A percentile compares a stretch with the other conserved stretches of the same genome.
These are phyloP conservation scores for Colletotrichum magnum DNA, from an alignment of 2,329 filamentous ascomycete genomes.

Conservation along the genomic window DNA sequence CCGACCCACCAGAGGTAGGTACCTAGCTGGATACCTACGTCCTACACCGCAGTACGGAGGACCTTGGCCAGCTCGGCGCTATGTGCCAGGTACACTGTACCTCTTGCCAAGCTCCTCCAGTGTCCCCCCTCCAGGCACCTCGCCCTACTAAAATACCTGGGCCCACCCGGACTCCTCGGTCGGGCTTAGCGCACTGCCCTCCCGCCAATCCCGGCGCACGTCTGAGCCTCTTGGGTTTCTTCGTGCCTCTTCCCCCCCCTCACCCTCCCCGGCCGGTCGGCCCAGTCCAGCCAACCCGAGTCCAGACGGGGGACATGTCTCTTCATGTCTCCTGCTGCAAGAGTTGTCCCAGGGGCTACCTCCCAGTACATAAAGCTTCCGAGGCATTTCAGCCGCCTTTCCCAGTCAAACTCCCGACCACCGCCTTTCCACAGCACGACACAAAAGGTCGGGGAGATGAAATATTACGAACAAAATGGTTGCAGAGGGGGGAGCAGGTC, in stretches of 20 bases:
- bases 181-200: conserved; percentile 20
- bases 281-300: conserved; percentile 22
- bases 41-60: no score
- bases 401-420: conserved; percentile 19
- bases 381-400: conserved; percentile 39
- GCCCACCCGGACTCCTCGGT: conserved; percentile 21
- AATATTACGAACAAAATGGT: no score
- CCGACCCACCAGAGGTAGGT: no score
- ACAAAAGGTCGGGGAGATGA: neutral
- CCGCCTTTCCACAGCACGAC: neutral
- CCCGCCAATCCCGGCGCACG: conserved; percentile 40
- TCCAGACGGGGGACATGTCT: conserved; percentile 11
- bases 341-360: neutral
- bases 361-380: neutral
- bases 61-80: no score
- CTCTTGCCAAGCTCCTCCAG: neutral
- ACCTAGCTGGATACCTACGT: no score
- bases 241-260: conserved; percentile 21
- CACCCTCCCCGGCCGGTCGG: conserved; percentile 22
- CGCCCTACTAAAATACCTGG: no score
- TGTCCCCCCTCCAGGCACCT: conserved; percentile 1
- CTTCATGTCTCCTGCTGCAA: neutral
- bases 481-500: no score
- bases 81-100: neutral
- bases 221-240: conserved; percentile 40